A percentile compares a stretch with the other conserved stretches of the same genome.
These are phyloP conservation scores for Hyaloscypha bicolor DNA, from an alignment of 495 filamentous ascomycete genomes.

Conservation along the genomic window DNA sequence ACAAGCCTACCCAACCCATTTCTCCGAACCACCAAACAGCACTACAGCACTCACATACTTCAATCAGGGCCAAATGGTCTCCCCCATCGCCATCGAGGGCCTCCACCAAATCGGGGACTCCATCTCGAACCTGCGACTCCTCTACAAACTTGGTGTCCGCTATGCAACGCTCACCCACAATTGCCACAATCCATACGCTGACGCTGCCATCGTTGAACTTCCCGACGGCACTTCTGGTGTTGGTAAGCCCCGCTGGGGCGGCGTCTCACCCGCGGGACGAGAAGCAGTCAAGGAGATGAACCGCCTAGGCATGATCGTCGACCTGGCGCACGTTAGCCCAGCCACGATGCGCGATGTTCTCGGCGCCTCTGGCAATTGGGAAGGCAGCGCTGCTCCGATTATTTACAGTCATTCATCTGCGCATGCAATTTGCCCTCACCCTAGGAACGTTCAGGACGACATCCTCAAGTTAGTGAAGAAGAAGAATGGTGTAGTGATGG, in stretches of 20 bases:
- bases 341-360: constrained; percentile 74
- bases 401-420: constrained; percentile 76
- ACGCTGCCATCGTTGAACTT: constrained; percentile 67
- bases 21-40: constrained; percentile 63
- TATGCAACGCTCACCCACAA: constrained; percentile 93
- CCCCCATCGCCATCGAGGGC: constrained; percentile 84
- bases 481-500: constrained; percentile 68
- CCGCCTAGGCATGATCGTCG: constrained; percentile 76
- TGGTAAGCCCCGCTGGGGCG: constrained; percentile 57
- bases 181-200: constrained; percentile 89
- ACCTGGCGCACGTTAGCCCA: constrained; percentile 68
- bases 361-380: constrained; percentile 45
- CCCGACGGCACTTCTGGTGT: constrained; percentile 40
- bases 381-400: constrained; percentile 63
- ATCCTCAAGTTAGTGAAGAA: constrained; percentile 64
- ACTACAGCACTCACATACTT: constrained; percentile 62
- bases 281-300: constrained; percentile 77
- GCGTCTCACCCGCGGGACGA: constrained; percentile 70
- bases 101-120: constrained; percentile 95
- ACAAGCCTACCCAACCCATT: constrained; percentile 66
- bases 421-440: constrained; percentile 67
- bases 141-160: constrained; percentile 78
- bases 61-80: constrained; percentile 54
- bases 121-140: constrained; percentile 72
- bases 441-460: constrained; percentile 73